These are phyloP conservation scores for Penicillium malachiteum DNA, from an alignment of 495 filamentous ascomycete species.

Conservation along the genomic window DNA sequence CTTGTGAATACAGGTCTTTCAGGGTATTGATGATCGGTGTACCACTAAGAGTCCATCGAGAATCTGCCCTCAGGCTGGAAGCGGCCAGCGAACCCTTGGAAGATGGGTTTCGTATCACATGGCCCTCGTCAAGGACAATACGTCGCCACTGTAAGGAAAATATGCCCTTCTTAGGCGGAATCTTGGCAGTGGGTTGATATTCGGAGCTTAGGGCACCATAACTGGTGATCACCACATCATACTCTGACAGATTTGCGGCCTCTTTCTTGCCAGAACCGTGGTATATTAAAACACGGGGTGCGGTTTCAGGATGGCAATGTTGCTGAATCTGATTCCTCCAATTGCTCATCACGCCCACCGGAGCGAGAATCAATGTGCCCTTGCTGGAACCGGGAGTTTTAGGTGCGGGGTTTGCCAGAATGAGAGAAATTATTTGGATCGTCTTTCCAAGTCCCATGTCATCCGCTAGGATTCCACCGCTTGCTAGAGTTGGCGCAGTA, in stretches of 20 bases:
- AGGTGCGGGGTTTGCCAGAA: slow-evolving; percentile 59
- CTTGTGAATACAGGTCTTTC: slow-evolving; percentile 94
- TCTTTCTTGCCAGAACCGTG: slow-evolving; percentile 65
- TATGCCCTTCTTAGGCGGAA: slow-evolving; percentile 33
- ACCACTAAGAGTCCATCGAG: slow-evolving; percentile 92
- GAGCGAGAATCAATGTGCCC: slow-evolving; percentile 77
- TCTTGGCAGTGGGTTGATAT: slow-evolving; percentile 35
- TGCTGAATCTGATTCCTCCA: slow-evolving; percentile 80
- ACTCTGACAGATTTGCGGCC: slow-evolving; percentile 48
- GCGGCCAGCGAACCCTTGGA: slow-evolving; percentile 91
- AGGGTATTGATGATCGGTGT: slow-evolving; percentile 96
- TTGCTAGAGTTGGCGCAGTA: slow-evolving; percentile 59
- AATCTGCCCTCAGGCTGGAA: slow-evolving; percentile 78
- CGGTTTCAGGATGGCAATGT: slow-evolving; percentile 61
- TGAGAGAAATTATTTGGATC: slow-evolving; percentile 79
- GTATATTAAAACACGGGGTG: slow-evolving; percentile 64
- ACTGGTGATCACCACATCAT: slow-evolving; percentile 82
- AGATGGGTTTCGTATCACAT: slow-evolving; percentile 87
- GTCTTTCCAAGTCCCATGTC: slow-evolving; percentile 97
- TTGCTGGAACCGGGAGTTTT: slow-evolving; percentile 40
- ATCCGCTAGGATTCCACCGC: slow-evolving; percentile 85
- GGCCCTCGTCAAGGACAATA: slow-evolving; percentile 92
- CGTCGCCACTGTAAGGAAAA: slow-evolving; percentile 93
- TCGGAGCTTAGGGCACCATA: slow-evolving; percentile 63
- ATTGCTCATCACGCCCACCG: slow-evolving; percentile 88